Conservation (phyloP, 139 green algal species). For the Chlamydomonas eustigma region DNA sequence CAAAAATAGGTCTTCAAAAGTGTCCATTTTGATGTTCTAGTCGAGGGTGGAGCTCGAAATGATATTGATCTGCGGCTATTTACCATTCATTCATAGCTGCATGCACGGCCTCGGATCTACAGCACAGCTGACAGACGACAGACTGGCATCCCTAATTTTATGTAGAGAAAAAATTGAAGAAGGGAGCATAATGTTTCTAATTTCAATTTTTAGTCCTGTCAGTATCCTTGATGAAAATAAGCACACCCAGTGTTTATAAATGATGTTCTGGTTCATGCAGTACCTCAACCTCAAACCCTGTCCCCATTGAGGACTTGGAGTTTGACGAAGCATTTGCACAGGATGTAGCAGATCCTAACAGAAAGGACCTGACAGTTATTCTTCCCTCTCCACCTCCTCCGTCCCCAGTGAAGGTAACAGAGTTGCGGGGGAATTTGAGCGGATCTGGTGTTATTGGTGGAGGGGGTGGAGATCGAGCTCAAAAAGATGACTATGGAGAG, state of each 20-base stretch:
- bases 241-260: too few relatives aligned
- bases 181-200: too few relatives aligned
- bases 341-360: neutral
- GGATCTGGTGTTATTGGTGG: neutral
- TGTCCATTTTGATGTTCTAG: neutral
- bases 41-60: neutral
- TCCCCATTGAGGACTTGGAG: neutral
- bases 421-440: neutral
- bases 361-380: too few relatives aligned
- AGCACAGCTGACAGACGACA: too few relatives aligned
- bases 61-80: neutral
- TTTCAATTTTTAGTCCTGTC: too few relatives aligned
- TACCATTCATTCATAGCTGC: too few relatives aligned
- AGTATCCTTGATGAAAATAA: too few relatives aligned
- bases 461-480: neutral
- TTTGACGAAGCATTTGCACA: neutral
- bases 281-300: too few relatives aligned
- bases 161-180: conserved; percentile 2
- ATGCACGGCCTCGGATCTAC: too few relatives aligned
- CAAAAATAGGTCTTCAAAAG: neutral
- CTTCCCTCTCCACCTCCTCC: neutral
- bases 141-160: too few relatives aligned
- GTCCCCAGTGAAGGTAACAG: neutral
- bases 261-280: too few relatives aligned
- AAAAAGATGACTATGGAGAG: neutral